Percentiles rank a stretch among this genome's conserved stretches.
phyloP scores from a whole-genome alignment of 1,139 yeast species.

The Kodamaea alishanica region DNA sequence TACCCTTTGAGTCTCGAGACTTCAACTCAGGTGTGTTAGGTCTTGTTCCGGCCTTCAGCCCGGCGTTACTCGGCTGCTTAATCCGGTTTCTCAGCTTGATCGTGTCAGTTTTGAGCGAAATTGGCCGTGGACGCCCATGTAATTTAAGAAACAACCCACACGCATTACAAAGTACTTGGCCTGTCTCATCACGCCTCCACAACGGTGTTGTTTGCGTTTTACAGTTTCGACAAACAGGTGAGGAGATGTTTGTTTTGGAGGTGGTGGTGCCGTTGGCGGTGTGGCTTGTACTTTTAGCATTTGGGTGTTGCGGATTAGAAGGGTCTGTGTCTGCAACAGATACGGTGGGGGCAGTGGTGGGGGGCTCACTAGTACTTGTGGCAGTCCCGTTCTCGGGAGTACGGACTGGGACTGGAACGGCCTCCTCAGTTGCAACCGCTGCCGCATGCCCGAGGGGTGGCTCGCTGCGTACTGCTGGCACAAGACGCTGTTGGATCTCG shows the following conservation, averaged over 20 bases:
- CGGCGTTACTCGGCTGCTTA: conserved; percentile 29
- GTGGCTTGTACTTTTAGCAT: conserved; percentile 28
- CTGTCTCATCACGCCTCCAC: conserved; percentile 93
- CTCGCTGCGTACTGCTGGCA: conserved; percentile 16
- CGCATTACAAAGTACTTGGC: conserved; percentile 91
- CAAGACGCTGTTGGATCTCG: conserved; percentile 30
- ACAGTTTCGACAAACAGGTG: conserved; percentile 86
- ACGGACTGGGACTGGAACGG: conserved; percentile 2
- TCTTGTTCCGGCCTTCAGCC: conserved; percentile 15
- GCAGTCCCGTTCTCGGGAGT: conserved; percentile 3
- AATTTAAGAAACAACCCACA: conserved; percentile 88
- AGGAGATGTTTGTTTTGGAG: conserved; percentile 47
- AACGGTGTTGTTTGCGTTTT: conserved; percentile 89
- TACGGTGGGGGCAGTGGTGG: conserved; percentile 7
- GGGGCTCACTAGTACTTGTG: neutral
- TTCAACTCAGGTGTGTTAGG: conserved; percentile 48
- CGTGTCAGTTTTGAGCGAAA: conserved; percentile 84
- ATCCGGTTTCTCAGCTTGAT: conserved; percentile 86
- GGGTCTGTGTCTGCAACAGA: conserved; percentile 9
- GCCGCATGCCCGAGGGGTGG: conserved; percentile 2
- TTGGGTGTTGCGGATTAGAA: conserved; percentile 16
- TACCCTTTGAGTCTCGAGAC: conserved; percentile 31
- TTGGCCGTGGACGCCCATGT: conserved; percentile 91
- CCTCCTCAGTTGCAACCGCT: conserved; percentile 4
- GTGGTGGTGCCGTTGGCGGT: conserved; percentile 44